Percentiles rank a stretch among this genome's conserved stretches.
These are phyloP conservation scores for Bimuria novae-zelandiae DNA, from an alignment of 2,329 filamentous ascomycete species.

Conservation along the genomic window DNA sequence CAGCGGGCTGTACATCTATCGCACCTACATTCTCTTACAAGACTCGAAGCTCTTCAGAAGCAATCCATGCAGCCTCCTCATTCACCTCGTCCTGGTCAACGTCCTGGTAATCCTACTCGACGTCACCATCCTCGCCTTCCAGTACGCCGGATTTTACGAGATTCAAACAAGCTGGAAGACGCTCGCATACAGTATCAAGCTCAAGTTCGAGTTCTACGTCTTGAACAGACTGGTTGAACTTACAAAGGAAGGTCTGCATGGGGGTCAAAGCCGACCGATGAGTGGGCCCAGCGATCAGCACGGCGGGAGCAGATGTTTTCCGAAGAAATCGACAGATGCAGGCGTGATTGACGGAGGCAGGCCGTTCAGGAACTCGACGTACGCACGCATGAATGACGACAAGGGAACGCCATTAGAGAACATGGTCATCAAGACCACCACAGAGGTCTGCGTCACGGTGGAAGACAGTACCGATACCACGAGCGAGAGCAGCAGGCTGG, in stretches of 20 bases:
- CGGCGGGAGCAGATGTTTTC: neutral
- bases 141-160: conserved; percentile 45
- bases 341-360: neutral
- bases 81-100: conserved; percentile 42
- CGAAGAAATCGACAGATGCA: too few species aligned
- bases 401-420: neutral
- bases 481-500: neutral
- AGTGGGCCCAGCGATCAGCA: neutral
- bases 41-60: conserved; percentile 5
- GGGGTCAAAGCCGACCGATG: neutral
- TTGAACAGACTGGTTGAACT: conserved; percentile 42
- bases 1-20: conserved; percentile 54
- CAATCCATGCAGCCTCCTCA: conserved; percentile 15
- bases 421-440: neutral
- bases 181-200: conserved; percentile 49
- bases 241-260: neutral
- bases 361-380: neutral
- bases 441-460: neutral
- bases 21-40: conserved; percentile 44
- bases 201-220: conserved; percentile 59
- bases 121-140: conserved; percentile 44
- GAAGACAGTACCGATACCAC: neutral
- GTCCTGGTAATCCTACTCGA: conserved; percentile 46
- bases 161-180: conserved; percentile 46
- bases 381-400: neutral